Evolutionary conservation across 2,329 filamentous ascomycete species (phyloP).

Genomic region (Diaporthe citri): DNA sequence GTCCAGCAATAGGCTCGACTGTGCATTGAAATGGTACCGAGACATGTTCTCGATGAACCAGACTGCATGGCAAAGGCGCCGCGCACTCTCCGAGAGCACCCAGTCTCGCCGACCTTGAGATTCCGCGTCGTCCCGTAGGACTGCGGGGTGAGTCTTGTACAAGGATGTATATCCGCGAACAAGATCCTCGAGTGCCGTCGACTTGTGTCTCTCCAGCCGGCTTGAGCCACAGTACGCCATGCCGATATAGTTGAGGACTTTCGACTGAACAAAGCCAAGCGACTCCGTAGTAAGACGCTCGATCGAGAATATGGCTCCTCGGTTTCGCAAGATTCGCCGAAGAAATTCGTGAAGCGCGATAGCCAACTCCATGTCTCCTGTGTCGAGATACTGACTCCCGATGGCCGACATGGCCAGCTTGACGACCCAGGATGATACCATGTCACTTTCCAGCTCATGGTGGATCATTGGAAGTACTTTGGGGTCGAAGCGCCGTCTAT

Average conservation of each 20-base stretch:
- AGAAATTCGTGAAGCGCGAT: constrained; percentile 35
- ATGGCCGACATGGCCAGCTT: constrained; percentile 36
- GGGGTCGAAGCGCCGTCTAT: constrained; percentile 30
- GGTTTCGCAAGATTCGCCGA: constrained; percentile 26
- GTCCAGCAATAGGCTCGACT: constrained; percentile 6
- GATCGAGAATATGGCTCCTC: not conserved
- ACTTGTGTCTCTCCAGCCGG: constrained; percentile 27
- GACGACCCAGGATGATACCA: constrained; percentile 5
- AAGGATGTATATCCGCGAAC: constrained; percentile 14
- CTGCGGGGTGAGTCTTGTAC: not conserved
- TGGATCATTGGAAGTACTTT: constrained; percentile 28
- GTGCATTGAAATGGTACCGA: constrained; percentile 24
- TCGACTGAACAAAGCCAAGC: constrained; percentile 22
- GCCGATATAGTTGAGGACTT: constrained; percentile 35
- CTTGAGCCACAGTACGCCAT: constrained; percentile 28
- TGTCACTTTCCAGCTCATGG: not conserved
- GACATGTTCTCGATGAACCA: constrained; percentile 36
- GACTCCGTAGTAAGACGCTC: not conserved
- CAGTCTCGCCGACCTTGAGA: not conserved
- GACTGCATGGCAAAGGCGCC: constrained; percentile 32
- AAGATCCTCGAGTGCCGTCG: constrained; percentile 15
- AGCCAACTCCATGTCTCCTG: constrained; percentile 10
- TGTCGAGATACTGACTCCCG: constrained; percentile 30
- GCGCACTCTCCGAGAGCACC: constrained; percentile 16
- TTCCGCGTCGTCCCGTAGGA: not conserved